Base-by-base conservation (phyloP, 352 stramenopile genomes). In the Phytopythium aichiense region DNA sequence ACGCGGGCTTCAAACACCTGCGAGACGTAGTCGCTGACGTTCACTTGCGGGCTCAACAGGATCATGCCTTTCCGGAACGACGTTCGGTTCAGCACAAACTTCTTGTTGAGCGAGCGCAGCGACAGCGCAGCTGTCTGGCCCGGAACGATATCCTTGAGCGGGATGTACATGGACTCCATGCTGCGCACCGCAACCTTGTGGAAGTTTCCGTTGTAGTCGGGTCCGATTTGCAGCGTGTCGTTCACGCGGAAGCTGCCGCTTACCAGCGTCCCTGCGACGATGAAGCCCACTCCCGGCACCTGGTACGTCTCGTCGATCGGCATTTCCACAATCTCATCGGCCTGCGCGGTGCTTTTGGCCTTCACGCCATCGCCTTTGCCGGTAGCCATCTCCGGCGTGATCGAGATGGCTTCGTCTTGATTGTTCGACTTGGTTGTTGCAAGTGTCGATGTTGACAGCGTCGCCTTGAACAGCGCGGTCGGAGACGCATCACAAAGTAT, bases 61-160 rank as follows among this genome's bases (percentile, higher is more conserved):
- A 98, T 76, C 93, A 98, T 98, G 23, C 93, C 93, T 67, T 98
- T 98, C 42, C 90, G 85, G 67, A 97, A 97, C 20, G 83, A 95
- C 43, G 76, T 65, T 33, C 88, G 82, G 63, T 74, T 91, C 13
- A 97, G 65, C 45, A 84, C 67, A 55, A 92, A 80, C 65, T 94
- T 94, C 65, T 96, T 95, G 77, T 94, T 96, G 20, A 96, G 58
- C n/a, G 87, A 93, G 11, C 90, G 82, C 5, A 98, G 72, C 38
- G 89, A 83, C 43, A 98, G 69, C 11, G 91, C 91, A 0, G 86
- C 88, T 8, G 86, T 96, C 75, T 96, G 87, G 8, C 90, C 91
- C 28, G 84, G 78, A 7, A 88, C 77, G 18, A 96, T 77, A 53
- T 97, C 87, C 67, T 95, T 95, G 48, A 96, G 72, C 18, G 88